These are phyloP conservation scores for Brassica rapa DNA, from an alignment of 345 rosid species.

Conservation along the genomic window DNA sequence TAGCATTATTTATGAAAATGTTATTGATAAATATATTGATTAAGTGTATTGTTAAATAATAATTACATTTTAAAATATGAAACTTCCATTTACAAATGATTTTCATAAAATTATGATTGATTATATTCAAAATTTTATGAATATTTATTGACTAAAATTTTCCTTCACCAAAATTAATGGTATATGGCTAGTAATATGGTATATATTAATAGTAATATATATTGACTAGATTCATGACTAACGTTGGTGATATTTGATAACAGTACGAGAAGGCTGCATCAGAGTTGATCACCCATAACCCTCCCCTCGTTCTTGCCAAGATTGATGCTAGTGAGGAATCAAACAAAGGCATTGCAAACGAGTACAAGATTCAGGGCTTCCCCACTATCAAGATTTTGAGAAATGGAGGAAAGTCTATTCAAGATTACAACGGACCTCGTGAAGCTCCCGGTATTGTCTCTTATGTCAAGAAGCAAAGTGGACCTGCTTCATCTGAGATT, in stretches of 20 bases:
- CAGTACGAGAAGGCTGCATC: slow-evolving; percentile 98
- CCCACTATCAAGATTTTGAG: slow-evolving; percentile 88
- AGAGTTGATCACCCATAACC: slow-evolving; percentile 61
- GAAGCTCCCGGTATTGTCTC: slow-evolving; percentile 84
- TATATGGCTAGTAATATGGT: not conserved
- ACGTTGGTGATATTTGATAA: slow-evolving; percentile 3
- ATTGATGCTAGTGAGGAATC: slow-evolving; percentile 80
- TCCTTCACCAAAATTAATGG: too few species aligned
- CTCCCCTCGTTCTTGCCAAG: slow-evolving; percentile 74
- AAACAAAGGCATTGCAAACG: slow-evolving; percentile 60
- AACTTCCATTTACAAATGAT: not conserved
- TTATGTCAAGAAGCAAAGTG: slow-evolving; percentile 85
- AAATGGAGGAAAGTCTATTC: slow-evolving; percentile 73
- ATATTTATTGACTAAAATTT: too few species aligned
- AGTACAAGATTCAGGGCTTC: slow-evolving; percentile 76
- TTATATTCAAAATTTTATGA: too few species aligned
- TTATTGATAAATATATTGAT: not conserved
- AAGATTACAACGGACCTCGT: slow-evolving; percentile 96
- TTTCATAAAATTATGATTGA: not conserved
- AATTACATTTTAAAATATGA: not conserved
- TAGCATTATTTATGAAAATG: not conserved
- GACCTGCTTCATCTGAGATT: slow-evolving; percentile 85
- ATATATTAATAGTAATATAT: too few species aligned
- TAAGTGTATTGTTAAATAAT: not conserved
- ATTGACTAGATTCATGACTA: not conserved